A percentile compares a stretch with the other conserved stretches of the same genome.
phyloP scores from a whole-genome alignment of 2,329 filamentous ascomycete species.

The Fusarium begoniae region DNA sequence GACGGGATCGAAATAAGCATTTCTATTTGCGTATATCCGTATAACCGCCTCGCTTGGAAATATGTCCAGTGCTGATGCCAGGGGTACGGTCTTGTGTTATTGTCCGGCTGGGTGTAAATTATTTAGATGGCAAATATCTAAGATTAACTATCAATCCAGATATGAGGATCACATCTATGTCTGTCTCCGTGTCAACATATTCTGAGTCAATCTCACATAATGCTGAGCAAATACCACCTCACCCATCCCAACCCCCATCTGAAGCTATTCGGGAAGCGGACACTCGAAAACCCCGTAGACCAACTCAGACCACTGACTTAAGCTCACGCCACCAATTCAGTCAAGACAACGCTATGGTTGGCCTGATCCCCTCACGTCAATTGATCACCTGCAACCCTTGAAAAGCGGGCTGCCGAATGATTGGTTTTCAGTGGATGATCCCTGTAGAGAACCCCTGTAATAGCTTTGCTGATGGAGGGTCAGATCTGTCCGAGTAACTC shows the following conservation, averaged over 20 bases:
- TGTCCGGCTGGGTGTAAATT: fast-evolving
- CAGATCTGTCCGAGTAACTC: constrained; percentile 33
- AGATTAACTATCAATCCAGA: no score
- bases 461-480: constrained; percentile 4
- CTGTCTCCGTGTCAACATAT: neutral
- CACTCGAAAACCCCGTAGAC: neutral
- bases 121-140: fast-evolving
- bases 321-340: constrained; percentile 12
- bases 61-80: neutral
- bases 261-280: constrained; percentile 5
- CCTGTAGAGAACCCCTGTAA: neutral
- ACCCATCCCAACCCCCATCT: neutral
- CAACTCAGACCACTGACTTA: neutral
- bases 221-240: neutral
- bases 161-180: no score
- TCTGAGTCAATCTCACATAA: neutral
- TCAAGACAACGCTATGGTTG: neutral
- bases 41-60: neutral
- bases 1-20: neutral
- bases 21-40: neutral
- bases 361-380: neutral
- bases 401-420: constrained; percentile 8
- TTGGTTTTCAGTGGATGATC: neutral
- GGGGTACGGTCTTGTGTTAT: neutral
- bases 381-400: constrained; percentile 8